phyloP scores from a whole-genome alignment of 1,139 yeast species.

The Maudiozyma humilis region DNA sequence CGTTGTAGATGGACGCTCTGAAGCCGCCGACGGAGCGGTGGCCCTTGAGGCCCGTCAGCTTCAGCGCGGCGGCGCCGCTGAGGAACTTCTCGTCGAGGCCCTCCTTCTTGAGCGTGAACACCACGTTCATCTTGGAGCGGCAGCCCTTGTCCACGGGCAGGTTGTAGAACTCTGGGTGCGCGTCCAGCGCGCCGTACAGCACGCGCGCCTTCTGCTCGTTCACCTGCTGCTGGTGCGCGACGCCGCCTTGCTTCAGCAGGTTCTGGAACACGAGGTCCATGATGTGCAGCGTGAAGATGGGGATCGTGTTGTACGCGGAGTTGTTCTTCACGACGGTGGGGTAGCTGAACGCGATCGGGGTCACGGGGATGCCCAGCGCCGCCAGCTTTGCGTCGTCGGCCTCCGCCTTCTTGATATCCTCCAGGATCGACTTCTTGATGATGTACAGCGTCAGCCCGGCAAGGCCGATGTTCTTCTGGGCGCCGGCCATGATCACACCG shows the following conservation, averaged over 20 bases:
- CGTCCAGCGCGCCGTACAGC: slow-evolving; percentile 58
- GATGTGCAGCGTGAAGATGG: slow-evolving; percentile 82
- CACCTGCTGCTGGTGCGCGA: slow-evolving; percentile 45
- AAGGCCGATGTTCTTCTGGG: slow-evolving; percentile 93
- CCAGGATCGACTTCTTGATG: slow-evolving; percentile 68
- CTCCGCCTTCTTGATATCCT: slow-evolving; percentile 42
- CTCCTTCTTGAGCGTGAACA: slow-evolving; percentile 60
- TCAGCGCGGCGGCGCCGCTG: slow-evolving; percentile 47
- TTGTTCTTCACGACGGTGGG: slow-evolving; percentile 81
- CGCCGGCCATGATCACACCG: slow-evolving; percentile 91
- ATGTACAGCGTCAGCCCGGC: slow-evolving; percentile 93
- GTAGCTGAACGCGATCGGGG: slow-evolving; percentile 83
- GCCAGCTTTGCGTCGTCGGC: slow-evolving; percentile 47
- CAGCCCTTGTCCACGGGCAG: slow-evolving; percentile 55
- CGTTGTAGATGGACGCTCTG: slow-evolving; percentile 88
- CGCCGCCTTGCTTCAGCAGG: slow-evolving; percentile 55
- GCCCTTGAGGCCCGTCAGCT: slow-evolving; percentile 77
- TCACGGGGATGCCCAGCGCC: slow-evolving; percentile 55
- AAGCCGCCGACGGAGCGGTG: slow-evolving; percentile 97
- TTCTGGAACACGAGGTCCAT: slow-evolving; percentile 67
- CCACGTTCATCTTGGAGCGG: slow-evolving; percentile 89
- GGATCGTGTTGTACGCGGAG: slow-evolving; percentile 91
- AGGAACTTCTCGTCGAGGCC: slow-evolving; percentile 63
- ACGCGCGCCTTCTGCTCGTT: slow-evolving; percentile 54
- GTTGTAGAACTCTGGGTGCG: slow-evolving; percentile 53